phyloP scores from a whole-genome alignment of 176 grass and related monocot species.

The Oryza meridionalis region DNA sequence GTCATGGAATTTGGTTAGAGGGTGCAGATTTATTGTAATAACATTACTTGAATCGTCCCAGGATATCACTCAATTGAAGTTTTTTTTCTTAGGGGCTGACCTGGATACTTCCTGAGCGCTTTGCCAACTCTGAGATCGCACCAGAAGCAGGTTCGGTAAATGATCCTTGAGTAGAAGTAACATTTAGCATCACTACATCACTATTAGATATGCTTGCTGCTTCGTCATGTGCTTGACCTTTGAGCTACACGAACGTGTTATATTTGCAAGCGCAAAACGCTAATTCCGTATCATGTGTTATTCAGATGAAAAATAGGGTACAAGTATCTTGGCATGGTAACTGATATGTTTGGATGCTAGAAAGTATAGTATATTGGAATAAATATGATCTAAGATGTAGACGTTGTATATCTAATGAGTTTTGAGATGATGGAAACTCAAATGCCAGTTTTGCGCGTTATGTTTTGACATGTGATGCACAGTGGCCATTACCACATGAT shows the following conservation, averaged over 20 bases:
- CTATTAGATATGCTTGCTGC: not conserved
- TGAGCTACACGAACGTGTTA: not conserved
- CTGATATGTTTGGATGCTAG: not conserved
- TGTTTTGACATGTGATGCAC: not conserved
- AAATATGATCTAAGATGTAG: constrained; percentile 3
- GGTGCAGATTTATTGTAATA: not conserved
- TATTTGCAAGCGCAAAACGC: not conserved
- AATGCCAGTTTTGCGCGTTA: not conserved
- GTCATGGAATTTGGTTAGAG: not conserved
- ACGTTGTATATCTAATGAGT: not conserved
- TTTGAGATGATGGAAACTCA: constrained; percentile 1
- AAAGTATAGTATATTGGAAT: not conserved
- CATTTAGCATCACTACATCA: not conserved
- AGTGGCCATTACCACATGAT: not conserved
- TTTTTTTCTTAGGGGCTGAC: constrained; percentile 66
- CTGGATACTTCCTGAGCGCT: constrained; percentile 94
- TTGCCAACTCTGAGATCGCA: constrained; percentile 88
- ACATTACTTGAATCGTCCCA: not conserved
- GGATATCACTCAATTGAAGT: constrained; percentile 12
- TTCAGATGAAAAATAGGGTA: constrained; percentile 7
- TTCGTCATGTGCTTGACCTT: not conserved
- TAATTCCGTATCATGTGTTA: not conserved
- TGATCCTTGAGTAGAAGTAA: constrained; percentile 14
- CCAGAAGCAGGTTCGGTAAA: constrained; percentile 84
- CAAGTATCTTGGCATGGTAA: not conserved